Evolutionary conservation across 202 grass and related monocot genomes (phyloP).

Genomic region (Setaria viridis): DNA sequence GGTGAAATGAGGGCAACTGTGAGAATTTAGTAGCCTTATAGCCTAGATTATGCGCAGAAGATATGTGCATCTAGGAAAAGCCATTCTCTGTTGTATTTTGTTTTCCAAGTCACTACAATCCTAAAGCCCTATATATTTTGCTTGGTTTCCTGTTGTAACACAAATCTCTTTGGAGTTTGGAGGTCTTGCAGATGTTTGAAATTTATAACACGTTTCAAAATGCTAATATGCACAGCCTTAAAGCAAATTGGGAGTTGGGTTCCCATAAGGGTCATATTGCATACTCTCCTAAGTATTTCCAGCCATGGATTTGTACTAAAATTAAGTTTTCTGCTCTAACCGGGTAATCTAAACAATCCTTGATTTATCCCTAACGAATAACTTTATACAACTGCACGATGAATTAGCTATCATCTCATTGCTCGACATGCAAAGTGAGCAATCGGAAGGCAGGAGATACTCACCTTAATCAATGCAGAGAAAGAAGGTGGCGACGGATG

Average conservation of each 20-base stretch:
- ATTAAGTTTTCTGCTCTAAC: background rate
- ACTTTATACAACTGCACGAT: background rate
- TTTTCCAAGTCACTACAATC: background rate
- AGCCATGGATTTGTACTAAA: background rate
- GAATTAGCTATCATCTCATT: too few relatives aligned
- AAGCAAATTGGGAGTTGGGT: background rate
- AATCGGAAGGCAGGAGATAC: too few relatives aligned
- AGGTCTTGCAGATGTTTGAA: background rate
- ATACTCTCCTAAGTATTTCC: background rate
- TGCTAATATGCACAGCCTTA: conserved; percentile 7
- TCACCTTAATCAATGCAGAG: too few relatives aligned
- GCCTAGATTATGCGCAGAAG: background rate
- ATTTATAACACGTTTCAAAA: background rate
- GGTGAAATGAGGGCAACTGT: background rate
- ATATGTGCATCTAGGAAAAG: background rate
- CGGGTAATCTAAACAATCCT: too few relatives aligned
- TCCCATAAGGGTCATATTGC: background rate
- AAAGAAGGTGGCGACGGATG: too few relatives aligned
- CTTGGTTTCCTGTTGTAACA: background rate
- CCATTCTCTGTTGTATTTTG: background rate
- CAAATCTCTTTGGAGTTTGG: background rate
- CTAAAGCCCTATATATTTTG: background rate
- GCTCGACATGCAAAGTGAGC: too few relatives aligned
- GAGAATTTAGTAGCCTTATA: background rate
- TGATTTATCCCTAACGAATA: background rate